These are phyloP conservation scores for Candida andamanensis DNA, from an alignment of 805 yeast genomes.

Conservation along the genomic window DNA sequence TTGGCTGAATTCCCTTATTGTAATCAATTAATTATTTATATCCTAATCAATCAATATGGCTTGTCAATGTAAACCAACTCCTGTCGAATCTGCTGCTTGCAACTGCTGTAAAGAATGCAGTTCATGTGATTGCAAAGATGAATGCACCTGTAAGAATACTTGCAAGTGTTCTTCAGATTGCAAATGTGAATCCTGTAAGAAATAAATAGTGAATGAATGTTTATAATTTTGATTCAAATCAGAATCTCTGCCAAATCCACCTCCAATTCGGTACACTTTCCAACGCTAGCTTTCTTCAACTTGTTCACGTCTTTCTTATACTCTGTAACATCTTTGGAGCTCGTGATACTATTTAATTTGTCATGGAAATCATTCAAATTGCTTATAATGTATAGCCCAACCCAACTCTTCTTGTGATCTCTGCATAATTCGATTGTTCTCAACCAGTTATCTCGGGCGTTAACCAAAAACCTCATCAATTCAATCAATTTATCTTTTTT, in stretches of 20 bases:
- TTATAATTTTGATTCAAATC: conserved; percentile 5
- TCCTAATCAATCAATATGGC: too few relatives aligned
- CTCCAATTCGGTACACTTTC: conserved; percentile 17
- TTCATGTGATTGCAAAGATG: too few relatives aligned
- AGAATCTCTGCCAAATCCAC: too few relatives aligned
- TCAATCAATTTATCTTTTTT: conserved; percentile 28
- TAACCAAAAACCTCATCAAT: conserved; percentile 17
- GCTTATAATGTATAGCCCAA: conserved; percentile 47
- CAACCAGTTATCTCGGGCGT: conserved; percentile 46
- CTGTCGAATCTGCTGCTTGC: too few relatives aligned
- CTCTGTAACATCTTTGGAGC: conserved; percentile 15
- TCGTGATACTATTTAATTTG: conserved; percentile 12
- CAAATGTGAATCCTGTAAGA: too few relatives aligned
- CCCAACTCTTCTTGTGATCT: conserved; percentile 67
- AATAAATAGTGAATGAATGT: neutral
- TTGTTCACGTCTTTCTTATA: conserved; percentile 20
- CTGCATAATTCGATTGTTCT: conserved; percentile 77
- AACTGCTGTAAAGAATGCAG: too few relatives aligned
- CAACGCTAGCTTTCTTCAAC: conserved; percentile 16
- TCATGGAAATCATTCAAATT: conserved; percentile 13
- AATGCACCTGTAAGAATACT: too few relatives aligned
- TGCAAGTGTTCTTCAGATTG: too few relatives aligned
- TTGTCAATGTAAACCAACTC: too few relatives aligned
- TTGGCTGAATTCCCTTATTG: too few relatives aligned
- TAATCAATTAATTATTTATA: too few relatives aligned